Conservation (phyloP, 768 basidiomycete genomes). For the Naganishia randhawae region DNA sequence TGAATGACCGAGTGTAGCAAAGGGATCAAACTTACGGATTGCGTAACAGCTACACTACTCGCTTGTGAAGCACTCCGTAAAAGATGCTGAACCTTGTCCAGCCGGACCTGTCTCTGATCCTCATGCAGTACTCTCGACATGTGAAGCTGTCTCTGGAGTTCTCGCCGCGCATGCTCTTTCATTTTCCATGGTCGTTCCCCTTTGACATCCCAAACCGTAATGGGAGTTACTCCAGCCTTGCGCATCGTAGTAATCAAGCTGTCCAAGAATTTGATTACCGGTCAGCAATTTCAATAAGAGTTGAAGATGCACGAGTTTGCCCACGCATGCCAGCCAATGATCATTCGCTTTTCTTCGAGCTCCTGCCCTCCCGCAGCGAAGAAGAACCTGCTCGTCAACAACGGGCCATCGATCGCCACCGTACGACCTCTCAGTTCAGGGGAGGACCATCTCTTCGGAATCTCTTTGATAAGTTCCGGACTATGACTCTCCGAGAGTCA, state of each 20-base stretch:
- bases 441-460: conserved; percentile 40
- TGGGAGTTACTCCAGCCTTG: conserved; percentile 39
- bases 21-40: neutral
- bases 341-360: conserved; percentile 41
- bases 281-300: neutral
- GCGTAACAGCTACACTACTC: neutral
- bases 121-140: conserved; percentile 39
- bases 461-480: conserved; percentile 31
- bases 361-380: conserved; percentile 39
- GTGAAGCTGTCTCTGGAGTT: conserved; percentile 30
- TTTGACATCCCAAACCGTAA: conserved; percentile 46
- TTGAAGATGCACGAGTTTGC: conserved; percentile 8
- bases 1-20: neutral
- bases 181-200: conserved; percentile 47
- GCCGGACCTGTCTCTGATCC: conserved; percentile 33
- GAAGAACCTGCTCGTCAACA: conserved; percentile 47
- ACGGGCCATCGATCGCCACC: conserved; percentile 47
- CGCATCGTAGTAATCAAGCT: conserved; percentile 44
- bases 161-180: conserved; percentile 38
- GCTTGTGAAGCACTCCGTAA: neutral
- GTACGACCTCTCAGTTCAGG: conserved; percentile 39
- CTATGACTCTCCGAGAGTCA: conserved; percentile 28
- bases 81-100: conserved; percentile 30
- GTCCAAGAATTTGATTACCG: neutral
- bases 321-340: conserved; percentile 49